A percentile compares a stretch with the other conserved stretches of the same genome.
These are phyloP conservation scores for Penicillium sp. DNA, from an alignment of 2,329 filamentous ascomycete species.

Conservation along the genomic window DNA sequence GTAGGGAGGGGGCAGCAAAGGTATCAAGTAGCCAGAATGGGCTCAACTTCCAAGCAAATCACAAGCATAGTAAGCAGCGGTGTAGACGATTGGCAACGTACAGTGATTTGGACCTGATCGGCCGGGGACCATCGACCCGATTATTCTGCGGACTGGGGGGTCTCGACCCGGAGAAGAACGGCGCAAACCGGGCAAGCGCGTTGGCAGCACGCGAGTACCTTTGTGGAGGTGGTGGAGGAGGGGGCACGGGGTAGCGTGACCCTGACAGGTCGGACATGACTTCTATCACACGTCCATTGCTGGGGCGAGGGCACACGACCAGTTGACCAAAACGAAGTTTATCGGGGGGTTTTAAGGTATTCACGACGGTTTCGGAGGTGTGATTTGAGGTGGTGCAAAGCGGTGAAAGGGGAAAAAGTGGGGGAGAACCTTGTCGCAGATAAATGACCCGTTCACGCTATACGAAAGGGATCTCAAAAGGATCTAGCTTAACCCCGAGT, in stretches of 20 bases:
- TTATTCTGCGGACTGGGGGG: constrained; percentile 53
- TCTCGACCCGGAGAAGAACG: constrained; percentile 55
- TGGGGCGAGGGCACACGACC: constrained; percentile 24
- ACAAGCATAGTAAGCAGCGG: constrained; percentile 8
- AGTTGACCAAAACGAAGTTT: constrained; percentile 26
- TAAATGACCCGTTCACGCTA: too few relatives aligned
- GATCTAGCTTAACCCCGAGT: too few relatives aligned
- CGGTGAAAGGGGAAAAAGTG: constrained; percentile 4
- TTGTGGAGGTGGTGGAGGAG: constrained; percentile 37
- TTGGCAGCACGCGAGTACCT: constrained; percentile 48
- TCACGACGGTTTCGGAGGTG: not conserved
- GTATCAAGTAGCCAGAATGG: not conserved
- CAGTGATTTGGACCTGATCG: constrained; percentile 42
- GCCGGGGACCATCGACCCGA: constrained; percentile 29
- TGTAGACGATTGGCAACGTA: constrained; percentile 29
- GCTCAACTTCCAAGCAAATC: not conserved
- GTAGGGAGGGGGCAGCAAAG: constrained; percentile 2
- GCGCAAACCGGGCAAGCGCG: constrained; percentile 54
- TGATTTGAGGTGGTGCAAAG: constrained; percentile 7
- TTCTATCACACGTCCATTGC: constrained; percentile 22
- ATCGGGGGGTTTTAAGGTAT: constrained; percentile 2
- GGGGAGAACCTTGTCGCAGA: not conserved
- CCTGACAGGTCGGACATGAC: constrained; percentile 29
- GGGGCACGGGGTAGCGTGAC: constrained; percentile 33
- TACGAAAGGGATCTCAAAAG: too few relatives aligned